These are phyloP conservation scores for Sutorius australiensis DNA, from an alignment of 768 basidiomycete species.

Conservation along the genomic window DNA sequence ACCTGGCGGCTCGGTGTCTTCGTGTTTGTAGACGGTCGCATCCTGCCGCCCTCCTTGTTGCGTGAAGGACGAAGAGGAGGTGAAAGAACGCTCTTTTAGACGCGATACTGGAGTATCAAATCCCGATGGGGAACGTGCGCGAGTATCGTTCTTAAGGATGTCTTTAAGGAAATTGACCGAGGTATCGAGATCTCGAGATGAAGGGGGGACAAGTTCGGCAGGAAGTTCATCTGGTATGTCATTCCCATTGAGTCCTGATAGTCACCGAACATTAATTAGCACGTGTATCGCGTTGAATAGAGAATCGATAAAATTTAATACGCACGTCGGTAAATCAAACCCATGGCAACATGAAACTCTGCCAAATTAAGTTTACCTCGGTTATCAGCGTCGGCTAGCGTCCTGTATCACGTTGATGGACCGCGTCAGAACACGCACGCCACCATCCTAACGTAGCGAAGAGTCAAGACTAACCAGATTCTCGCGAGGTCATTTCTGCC, in stretches of 20 bases:
- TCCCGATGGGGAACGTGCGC: slow-evolving; percentile 59
- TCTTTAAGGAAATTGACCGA: slow-evolving; percentile 89
- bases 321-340: slow-evolving; percentile 92
- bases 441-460: neutral
- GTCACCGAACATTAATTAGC: neutral
- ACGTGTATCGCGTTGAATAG: neutral
- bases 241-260: slow-evolving; percentile 84
- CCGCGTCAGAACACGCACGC: neutral
- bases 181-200: slow-evolving; percentile 80
- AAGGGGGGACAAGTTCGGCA: slow-evolving; percentile 86
- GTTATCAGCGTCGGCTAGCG: slow-evolving; percentile 87
- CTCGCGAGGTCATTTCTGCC: slow-evolving; percentile 86
- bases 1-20: slow-evolving; percentile 52
- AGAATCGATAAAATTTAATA: slow-evolving; percentile 17
- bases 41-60: slow-evolving; percentile 61
- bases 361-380: slow-evolving; percentile 92
- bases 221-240: slow-evolving; percentile 85
- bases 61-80: slow-evolving; percentile 48
- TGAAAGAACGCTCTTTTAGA: slow-evolving; percentile 71
- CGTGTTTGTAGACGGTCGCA: slow-evolving; percentile 90
- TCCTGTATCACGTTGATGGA: slow-evolving; percentile 47
- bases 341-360: slow-evolving; percentile 99
- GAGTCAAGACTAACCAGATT: slow-evolving; percentile 69
- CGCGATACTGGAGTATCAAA: slow-evolving; percentile 54
- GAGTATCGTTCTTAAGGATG: slow-evolving; percentile 82